Conservation (phyloP, 1,284 basidiomycete genomes). For the Fomitopsis palustris region DNA sequence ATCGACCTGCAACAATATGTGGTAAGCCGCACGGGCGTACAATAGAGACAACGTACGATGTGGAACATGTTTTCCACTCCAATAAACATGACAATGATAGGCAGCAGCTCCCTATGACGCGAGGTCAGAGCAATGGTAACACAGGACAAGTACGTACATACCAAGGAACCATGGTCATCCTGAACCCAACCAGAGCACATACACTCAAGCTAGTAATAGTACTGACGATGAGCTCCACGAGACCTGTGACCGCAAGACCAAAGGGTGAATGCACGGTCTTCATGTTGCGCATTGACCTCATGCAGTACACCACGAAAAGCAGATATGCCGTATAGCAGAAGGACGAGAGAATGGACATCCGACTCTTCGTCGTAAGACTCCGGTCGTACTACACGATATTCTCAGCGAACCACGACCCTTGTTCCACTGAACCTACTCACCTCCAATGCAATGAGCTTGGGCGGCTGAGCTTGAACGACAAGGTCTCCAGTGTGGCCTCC, state of each 20-base stretch:
- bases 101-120: slow-evolving; percentile 69
- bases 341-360: slow-evolving; percentile 60
- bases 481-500: slow-evolving; percentile 41
- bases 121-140: slow-evolving; percentile 9
- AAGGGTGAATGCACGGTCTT: slow-evolving; percentile 87
- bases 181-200: slow-evolving; percentile 82
- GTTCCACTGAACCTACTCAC: slow-evolving; percentile 35
- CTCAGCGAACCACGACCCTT: background rate
- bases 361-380: slow-evolving; percentile 26
- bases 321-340: slow-evolving; percentile 81
- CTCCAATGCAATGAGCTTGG: slow-evolving; percentile 67
- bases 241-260: slow-evolving; percentile 90
- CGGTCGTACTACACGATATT: slow-evolving; percentile 45
- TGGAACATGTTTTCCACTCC: slow-evolving; percentile 98
- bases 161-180: slow-evolving; percentile 87
- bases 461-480: slow-evolving; percentile 49
- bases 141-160: slow-evolving; percentile 30
- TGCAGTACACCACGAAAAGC: slow-evolving; percentile 77
- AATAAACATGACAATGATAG: slow-evolving; percentile 93
- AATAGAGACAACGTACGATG: slow-evolving; percentile 52
- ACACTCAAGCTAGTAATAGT: slow-evolving; percentile 93
- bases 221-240: slow-evolving; percentile 88
- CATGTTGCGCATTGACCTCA: slow-evolving; percentile 75
- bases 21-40: slow-evolving; percentile 5
- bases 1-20: slow-evolving; percentile 54